Conservation (phyloP, 2,329 filamentous ascomycete species). For the Trichoderma breve region DNA sequence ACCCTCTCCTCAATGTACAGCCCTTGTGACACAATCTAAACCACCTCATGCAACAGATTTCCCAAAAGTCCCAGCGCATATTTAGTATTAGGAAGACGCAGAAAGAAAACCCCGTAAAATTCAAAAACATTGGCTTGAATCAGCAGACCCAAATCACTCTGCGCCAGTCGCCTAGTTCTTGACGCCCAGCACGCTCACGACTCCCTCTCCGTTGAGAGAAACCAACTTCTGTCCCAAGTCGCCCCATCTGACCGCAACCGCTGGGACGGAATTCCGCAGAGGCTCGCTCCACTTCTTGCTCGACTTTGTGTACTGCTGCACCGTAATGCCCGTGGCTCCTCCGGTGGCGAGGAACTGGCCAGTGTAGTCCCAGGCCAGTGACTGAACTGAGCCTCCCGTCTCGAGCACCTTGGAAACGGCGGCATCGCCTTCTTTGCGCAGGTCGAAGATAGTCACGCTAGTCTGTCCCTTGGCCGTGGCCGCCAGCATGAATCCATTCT, state of each 20-base stretch:
- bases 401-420: constrained; percentile 82
- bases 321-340: constrained; percentile 75
- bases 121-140: background rate
- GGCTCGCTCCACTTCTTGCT: constrained; percentile 88
- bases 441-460: constrained; percentile 82
- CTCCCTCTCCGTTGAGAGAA: constrained; percentile 70
- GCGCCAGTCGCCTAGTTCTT: constrained; percentile 4
- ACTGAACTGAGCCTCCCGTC: constrained; percentile 72
- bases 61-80: background rate
- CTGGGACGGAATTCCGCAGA: constrained; percentile 70
- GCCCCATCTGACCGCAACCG: constrained; percentile 76
- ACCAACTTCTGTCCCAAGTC: constrained; percentile 70
- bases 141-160: background rate
- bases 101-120: background rate
- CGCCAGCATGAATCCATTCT: constrained; percentile 96
- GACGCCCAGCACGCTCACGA: constrained; percentile 64
- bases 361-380: constrained; percentile 87
- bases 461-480: constrained; percentile 75
- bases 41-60: constrained; percentile 11
- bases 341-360: constrained; percentile 87
- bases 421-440: constrained; percentile 85
- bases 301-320: constrained; percentile 86
- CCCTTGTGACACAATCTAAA: constrained; percentile 10
- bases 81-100: background rate
- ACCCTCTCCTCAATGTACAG: constrained; percentile 3